Evolutionary conservation across 306 rosid species (phyloP), one percentile per base, ranked within the genome.

Genomic region (Vicia villosa): DNA sequence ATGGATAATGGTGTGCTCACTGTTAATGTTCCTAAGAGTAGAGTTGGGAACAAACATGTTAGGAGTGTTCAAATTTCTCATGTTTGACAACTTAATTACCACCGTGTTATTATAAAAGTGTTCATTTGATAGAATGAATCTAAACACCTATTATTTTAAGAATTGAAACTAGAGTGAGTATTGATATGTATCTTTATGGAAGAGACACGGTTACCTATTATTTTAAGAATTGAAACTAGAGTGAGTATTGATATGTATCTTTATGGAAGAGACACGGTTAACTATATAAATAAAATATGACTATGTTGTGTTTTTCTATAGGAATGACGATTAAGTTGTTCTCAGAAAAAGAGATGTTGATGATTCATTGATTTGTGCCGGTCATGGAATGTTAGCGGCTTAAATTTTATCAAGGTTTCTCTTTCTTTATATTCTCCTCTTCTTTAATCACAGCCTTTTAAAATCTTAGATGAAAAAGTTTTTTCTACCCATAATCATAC

Each of bases 1-100:
- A 66, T 83, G 81, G 82, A 86, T 7, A 70, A 77, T 38, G 87
- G 75, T 5, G 72, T 86, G 8, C 88, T 89, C 4, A 85, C 83
- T 9, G 52, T 89, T 36, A 80, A 70, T 0, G 79, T 86, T 41
- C 92, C 92, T 1, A 84, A 89, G 65, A 22, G 34, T 20, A 67
- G 63, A 56, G 63, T 15, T 11, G 4, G 5, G 17, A 77, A 74
- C 60, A 72, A 54, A 15, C 47, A 57, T 14, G 30, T 22, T 1
- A 72, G 78, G 51, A 24, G n/a, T 65, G 4, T 80, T 57, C 64
- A 61, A 15, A 43, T 84, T 71, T 76, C 74, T 16, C 68, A 54
- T 37, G 45, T 61, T 4, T 75, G 62, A 54, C 0, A 9, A 1
- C 21, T 28, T 54, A 34, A 6, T 17, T 50, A 15, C 8, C 17